A percentile compares a stretch with the other conserved stretches of the same genome.
Conservation (phyloP, 2,329 filamentous ascomycete species). For the Endoconidiophora polonica region DNA sequence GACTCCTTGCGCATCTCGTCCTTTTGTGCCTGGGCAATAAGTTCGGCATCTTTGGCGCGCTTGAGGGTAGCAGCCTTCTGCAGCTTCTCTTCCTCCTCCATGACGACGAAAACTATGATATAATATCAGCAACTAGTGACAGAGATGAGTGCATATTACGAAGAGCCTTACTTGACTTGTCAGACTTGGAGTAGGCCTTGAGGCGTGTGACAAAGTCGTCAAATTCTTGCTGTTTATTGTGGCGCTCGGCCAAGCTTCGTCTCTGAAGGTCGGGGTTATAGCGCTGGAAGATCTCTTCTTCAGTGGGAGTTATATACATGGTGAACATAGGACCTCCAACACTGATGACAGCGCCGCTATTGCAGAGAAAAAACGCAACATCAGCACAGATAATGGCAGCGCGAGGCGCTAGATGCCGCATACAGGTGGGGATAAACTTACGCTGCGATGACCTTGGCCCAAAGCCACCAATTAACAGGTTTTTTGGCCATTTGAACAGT, state of each 20-base stretch:
- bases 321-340: conserved; percentile 78
- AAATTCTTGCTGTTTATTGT: conserved; percentile 67
- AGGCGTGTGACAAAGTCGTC: conserved; percentile 70
- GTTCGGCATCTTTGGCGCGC: conserved; percentile 22
- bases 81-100: conserved; percentile 30
- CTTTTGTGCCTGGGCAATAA: conserved; percentile 27
- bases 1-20: conserved; percentile 34
- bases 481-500: conserved; percentile 8
- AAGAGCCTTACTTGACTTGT: conserved; percentile 62
- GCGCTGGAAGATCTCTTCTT: conserved; percentile 79
- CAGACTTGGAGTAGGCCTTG: conserved; percentile 78
- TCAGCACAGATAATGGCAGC: no score
- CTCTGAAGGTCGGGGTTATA: conserved; percentile 94
- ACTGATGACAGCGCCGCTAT: conserved; percentile 52
- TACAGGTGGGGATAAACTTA: conserved; percentile 25
- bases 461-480: conserved; percentile 29
- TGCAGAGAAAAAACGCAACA: background rate
- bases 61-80: conserved; percentile 23
- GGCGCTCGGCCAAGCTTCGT: conserved; percentile 62
- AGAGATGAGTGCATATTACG: background rate
- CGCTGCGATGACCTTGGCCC: conserved; percentile 55
- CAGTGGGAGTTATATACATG: conserved; percentile 62
- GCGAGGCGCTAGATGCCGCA: no score
- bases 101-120: conserved; percentile 32
- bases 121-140: background rate